These are phyloP conservation scores for Bolboschoenoplectus hybrid DNA, from an alignment of 202 grass and related monocot genomes.

Conservation along the genomic window DNA sequence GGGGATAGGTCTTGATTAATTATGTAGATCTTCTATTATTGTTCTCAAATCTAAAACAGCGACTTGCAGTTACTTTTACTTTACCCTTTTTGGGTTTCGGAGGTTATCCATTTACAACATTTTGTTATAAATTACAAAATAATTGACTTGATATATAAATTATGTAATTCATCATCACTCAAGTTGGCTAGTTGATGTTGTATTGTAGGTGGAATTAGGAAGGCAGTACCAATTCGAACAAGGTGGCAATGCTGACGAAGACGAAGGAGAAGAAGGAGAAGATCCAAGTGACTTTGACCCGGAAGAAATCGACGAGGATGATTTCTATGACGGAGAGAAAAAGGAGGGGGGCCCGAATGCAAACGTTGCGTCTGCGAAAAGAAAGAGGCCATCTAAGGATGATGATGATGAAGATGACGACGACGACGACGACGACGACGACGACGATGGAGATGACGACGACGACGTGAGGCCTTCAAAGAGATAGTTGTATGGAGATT, in stretches of 20 bases:
- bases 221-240: slow-evolving; percentile 3
- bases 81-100: no score
- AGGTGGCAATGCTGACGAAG: slow-evolving; percentile 13
- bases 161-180: no score
- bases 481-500: slow-evolving; percentile 17
- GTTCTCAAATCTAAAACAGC: no score
- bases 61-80: no score
- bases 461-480: slow-evolving; percentile 43
- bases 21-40: no score
- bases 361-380: slow-evolving; percentile 32
- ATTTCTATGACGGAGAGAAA: not conserved
- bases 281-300: slow-evolving; percentile 30
- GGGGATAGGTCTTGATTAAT: no score
- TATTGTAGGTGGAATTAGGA: slow-evolving; percentile 36
- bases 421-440: not conserved
- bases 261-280: slow-evolving; percentile 33
- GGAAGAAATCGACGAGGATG: slow-evolving; percentile 41
- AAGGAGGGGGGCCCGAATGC: not conserved
- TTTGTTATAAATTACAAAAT: no score
- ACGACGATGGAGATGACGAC: not conserved
- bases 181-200: no score
- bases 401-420: slow-evolving; percentile 20
- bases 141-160: no score
- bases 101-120: no score
- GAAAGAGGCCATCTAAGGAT: slow-evolving; percentile 39